Base-by-base conservation (phyloP, 1,139 yeast genomes). In the Candida sp. region DNA sequence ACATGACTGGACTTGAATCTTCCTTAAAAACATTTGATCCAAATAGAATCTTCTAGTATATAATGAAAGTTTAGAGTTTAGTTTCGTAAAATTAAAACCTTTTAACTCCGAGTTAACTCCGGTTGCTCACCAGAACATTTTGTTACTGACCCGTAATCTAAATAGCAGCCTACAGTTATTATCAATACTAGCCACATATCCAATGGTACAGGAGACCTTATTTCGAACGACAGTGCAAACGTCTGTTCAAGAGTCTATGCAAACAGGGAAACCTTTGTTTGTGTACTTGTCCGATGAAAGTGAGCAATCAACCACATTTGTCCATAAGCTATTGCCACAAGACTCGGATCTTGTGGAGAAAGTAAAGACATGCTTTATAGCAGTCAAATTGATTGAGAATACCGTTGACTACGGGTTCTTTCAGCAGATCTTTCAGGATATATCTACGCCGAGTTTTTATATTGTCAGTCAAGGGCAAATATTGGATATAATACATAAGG, bases 361-460 rank as follows among this genome's bases (percentile, higher is more conserved):
- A 15, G 48, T 67, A 6, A 40, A 45, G 4, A 38, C 45, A 4
- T 46, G 53, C 4, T 70, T 69, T 33, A 70, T 82, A 3, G 67
- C 77, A 38, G 61, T 84, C 41, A 66, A 69, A 49, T 58, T 84
- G 33, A 45, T 60, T 1, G 66, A 73, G 37, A 74, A 66, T n/a
- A 63, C 81, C 0, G 55, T 56, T 2, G 83, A 83, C 47, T 81
- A 66, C 49, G 58, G 53, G 1, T 67, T 65, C 50, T 82, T 84
- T 51, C 64, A 70, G 37, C 79, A 77, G 49, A 61, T 80, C 11
- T 80, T 79, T 52, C 75, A 75, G 0, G 66, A 68, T 27, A 68
- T 73, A 32, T 55, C 53, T 1, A 64, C 69, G 3, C 87, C 84
- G 9, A 70, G 79, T 50, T 64, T 77, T 47, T 77, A 67, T 59